Conservation (phyloP, 345 rosid genomes). For the Ceriops decandra region DNA sequence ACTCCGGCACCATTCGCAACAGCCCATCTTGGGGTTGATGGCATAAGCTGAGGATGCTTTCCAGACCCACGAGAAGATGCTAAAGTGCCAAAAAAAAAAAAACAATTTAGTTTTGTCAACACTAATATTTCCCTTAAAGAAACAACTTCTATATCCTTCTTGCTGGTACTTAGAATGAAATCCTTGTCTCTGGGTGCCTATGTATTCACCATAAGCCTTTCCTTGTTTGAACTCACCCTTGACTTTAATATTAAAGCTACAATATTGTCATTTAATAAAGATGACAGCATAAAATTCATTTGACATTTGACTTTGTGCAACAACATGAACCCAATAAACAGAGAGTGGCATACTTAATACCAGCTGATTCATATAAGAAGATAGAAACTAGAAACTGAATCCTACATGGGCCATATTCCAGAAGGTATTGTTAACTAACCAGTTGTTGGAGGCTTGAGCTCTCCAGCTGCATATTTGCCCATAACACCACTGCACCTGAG, state of each 20-base stretch:
- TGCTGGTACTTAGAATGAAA: background rate
- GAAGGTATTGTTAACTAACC: slow-evolving; percentile 44
- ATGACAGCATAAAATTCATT: too few species aligned
- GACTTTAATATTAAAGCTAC: too few species aligned
- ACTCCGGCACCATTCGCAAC: slow-evolving; percentile 99
- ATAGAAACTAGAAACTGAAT: background rate
- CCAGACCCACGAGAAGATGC: slow-evolving; percentile 93
- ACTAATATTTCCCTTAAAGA: slow-evolving; percentile 4
- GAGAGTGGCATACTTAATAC: slow-evolving; percentile 4
- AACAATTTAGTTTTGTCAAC: slow-evolving; percentile 11
- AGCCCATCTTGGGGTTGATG: slow-evolving; percentile 95
- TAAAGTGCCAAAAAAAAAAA: slow-evolving; percentile 32
- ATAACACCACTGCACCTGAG: slow-evolving; percentile 97
- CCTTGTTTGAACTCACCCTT: too few species aligned
- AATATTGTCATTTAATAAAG: too few species aligned
- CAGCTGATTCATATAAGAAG: background rate
- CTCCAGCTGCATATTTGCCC: slow-evolving; percentile 97
- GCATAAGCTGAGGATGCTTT: slow-evolving; percentile 95
- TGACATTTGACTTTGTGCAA: too few species aligned
- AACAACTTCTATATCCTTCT: slow-evolving; percentile 9
- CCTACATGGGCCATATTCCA: background rate
- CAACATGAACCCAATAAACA: too few species aligned
- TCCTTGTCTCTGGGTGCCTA: too few species aligned
- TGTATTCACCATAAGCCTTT: too few species aligned
- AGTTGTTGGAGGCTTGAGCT: slow-evolving; percentile 89